These are phyloP conservation scores for Hortiboletus flavorubellus DNA, from an alignment of 768 basidiomycete genomes.

Conservation along the genomic window DNA sequence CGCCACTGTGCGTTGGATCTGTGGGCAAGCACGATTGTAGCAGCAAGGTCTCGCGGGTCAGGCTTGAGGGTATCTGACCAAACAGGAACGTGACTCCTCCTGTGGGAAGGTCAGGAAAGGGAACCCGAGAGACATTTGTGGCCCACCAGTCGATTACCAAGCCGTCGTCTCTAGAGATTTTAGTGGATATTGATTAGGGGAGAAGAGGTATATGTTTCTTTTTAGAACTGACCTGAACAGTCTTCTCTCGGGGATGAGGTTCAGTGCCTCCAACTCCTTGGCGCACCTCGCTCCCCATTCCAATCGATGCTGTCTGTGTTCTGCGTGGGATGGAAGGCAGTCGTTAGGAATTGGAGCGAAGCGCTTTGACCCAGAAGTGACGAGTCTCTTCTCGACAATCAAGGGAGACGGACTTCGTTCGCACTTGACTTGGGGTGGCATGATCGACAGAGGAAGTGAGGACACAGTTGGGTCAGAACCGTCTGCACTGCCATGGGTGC, in stretches of 20 bases:
- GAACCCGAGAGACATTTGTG: neutral
- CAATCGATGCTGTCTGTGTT: constrained; percentile 20
- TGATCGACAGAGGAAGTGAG: neutral
- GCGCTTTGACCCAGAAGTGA: constrained; percentile 27
- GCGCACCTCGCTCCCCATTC: constrained; percentile 20
- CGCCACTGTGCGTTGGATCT: constrained; percentile 22
- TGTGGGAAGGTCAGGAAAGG: constrained; percentile 8
- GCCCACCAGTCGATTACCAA: constrained; percentile 31
- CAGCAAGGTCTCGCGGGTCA: constrained; percentile 25
- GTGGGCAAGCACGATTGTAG: constrained; percentile 25
- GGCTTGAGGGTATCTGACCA: constrained; percentile 32
- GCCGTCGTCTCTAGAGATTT: constrained; percentile 26
- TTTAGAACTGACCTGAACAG: constrained; percentile 25
- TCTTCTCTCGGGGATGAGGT: constrained; percentile 23
- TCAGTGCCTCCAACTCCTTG: constrained; percentile 18
- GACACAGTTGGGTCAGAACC: neutral
- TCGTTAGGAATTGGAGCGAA: constrained; percentile 27
- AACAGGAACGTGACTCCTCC: constrained; percentile 30
- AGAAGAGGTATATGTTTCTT: neutral
- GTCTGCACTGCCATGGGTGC: neutral
- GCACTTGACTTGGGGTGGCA: constrained; percentile 13
- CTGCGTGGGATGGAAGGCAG: constrained; percentile 20
- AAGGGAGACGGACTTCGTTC: constrained; percentile 21
- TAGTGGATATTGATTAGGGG: neutral
- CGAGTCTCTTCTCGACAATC: constrained; percentile 13